phyloP scores from a whole-genome alignment of 2,329 filamentous ascomycete species.

The Ceratocystis destructans region DNA sequence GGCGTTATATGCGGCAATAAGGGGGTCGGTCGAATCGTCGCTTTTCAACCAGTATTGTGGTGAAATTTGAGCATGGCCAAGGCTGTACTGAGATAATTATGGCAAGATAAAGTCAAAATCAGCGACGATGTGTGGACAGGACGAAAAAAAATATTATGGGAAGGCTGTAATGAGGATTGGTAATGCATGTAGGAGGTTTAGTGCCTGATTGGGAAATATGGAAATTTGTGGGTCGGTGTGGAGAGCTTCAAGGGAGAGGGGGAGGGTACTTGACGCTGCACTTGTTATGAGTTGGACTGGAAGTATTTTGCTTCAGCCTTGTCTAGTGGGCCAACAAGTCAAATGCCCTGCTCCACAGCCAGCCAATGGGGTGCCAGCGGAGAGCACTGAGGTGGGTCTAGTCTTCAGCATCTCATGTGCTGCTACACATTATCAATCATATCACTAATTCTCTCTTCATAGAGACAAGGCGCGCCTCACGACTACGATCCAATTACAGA shows the following conservation, averaged over 20 bases:
- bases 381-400: background rate
- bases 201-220: conserved; percentile 9
- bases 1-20: conserved; percentile 45
- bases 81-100: conserved; percentile 25
- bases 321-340: background rate
- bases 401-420: no score
- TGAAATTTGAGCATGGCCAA: conserved; percentile 43
- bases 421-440: no score
- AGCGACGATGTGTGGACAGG: conserved; percentile 1
- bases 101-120: conserved; percentile 14
- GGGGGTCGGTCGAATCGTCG: conserved; percentile 39
- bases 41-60: conserved; percentile 32
- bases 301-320: conserved; percentile 1
- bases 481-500: background rate
- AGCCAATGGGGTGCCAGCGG: background rate
- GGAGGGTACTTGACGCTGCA: background rate
- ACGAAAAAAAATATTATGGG: conserved; percentile 18
- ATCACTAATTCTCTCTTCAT: no score
- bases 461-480: no score
- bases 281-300: background rate
- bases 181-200: conserved; percentile 7
- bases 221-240: background rate
- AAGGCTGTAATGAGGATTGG: conserved; percentile 13
- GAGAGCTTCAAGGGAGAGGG: background rate
- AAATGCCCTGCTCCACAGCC: no score